These are phyloP conservation scores for Eutrema salsugineum DNA, from an alignment of 441 rosid genomes.

Conservation along the genomic window DNA sequence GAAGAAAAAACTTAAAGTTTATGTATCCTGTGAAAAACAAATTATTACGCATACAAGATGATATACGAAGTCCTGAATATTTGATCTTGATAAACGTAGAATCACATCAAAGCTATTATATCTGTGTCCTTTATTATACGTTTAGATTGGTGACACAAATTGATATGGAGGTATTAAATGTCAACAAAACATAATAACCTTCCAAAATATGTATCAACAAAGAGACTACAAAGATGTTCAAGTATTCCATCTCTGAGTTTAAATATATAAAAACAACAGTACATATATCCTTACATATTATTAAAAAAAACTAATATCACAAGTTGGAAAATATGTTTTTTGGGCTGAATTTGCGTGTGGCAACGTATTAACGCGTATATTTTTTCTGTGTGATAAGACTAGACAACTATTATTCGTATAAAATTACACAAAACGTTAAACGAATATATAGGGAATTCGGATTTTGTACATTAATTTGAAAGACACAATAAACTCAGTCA, in stretches of 20 bases:
- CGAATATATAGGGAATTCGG: background rate
- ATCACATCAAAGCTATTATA: background rate
- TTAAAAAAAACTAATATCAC: too few relatives aligned
- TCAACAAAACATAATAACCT: background rate
- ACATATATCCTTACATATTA: background rate
- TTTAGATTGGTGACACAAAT: background rate
- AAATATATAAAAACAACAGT: too few relatives aligned
- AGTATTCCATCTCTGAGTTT: too few relatives aligned
- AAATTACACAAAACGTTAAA: background rate
- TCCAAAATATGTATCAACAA: too few relatives aligned
- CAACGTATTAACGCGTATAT: background rate
- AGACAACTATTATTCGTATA: background rate
- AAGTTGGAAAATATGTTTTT: background rate
- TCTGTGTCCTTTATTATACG: background rate
- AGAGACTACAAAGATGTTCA: too few relatives aligned
- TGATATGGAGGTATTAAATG: background rate
- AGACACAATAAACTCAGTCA: background rate
- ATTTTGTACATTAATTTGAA: background rate
- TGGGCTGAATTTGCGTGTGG: background rate
- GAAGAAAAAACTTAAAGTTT: too few relatives aligned
- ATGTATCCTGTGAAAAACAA: too few relatives aligned
- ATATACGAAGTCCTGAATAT: too few relatives aligned
- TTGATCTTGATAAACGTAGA: background rate
- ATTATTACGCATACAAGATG: too few relatives aligned
- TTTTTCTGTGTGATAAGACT: background rate